These are phyloP conservation scores for Xylaria sp. DNA, from an alignment of 2,329 filamentous ascomycete species.

Conservation along the genomic window DNA sequence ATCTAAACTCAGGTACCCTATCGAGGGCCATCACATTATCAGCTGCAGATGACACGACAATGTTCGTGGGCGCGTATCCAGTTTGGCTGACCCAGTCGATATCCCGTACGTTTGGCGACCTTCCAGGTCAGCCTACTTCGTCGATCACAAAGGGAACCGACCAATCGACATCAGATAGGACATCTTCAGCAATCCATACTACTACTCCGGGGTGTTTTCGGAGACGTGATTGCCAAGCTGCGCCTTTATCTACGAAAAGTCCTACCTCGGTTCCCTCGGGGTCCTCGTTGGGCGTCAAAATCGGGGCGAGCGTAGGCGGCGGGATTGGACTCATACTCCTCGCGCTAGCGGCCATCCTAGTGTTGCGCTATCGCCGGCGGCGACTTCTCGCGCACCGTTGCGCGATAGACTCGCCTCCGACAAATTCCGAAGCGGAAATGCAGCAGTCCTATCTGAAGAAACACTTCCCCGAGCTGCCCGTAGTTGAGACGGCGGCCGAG, in stretches of 20 bases:
- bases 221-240: not conserved
- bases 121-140: not conserved
- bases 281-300: not conserved
- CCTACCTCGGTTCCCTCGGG: not conserved
- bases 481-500: not conserved
- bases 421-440: not conserved
- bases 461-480: not conserved
- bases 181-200: not conserved
- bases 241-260: not conserved
- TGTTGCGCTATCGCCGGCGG: slow-evolving; percentile 10
- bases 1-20: not conserved
- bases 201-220: not conserved
- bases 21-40: not conserved
- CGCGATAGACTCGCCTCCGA: not conserved
- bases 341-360: not conserved
- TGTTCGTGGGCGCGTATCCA: not conserved
- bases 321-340: not conserved
- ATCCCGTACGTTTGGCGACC: not conserved
- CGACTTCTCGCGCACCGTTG: not conserved
- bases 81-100: not conserved
- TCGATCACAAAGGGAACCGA: not conserved
- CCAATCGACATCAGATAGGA: too few relatives aligned
- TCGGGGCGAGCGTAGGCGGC: not conserved
- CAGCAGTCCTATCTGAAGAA: not conserved
- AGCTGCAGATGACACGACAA: not conserved